Percentiles rank a stretch among this genome's conserved stretches.
Evolutionary conservation across 2,329 filamentous ascomycete genomes (phyloP).

Genomic region (Aspergillus sp.): DNA sequence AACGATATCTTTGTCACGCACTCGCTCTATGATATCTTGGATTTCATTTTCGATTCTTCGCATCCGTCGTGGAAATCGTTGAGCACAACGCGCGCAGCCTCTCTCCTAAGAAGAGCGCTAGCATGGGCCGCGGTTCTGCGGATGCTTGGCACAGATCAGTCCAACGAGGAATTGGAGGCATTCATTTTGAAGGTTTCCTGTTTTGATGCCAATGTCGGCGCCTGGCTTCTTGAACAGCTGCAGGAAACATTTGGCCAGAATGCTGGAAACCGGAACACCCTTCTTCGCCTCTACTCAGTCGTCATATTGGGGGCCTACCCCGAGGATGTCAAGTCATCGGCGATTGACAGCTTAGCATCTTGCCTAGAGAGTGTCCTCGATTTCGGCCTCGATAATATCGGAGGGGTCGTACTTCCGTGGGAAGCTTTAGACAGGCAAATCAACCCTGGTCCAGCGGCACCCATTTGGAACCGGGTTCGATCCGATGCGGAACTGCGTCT

Average conservation of each 20-base stretch:
- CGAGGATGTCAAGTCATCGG: slow-evolving; percentile 27
- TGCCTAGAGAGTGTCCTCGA: slow-evolving; percentile 29
- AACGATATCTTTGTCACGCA: slow-evolving; percentile 24
- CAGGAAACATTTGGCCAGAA: slow-evolving; percentile 24
- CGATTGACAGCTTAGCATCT: slow-evolving; percentile 35
- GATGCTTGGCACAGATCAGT: slow-evolving; percentile 19
- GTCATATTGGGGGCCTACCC: slow-evolving; percentile 27
- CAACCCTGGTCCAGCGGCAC: slow-evolving; percentile 19
- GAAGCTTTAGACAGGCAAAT: slow-evolving; percentile 27
- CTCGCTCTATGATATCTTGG: slow-evolving; percentile 27
- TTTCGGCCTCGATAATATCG: slow-evolving; percentile 12
- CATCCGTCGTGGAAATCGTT: slow-evolving; percentile 26
- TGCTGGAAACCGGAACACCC: slow-evolving; percentile 19
- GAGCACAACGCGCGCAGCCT: slow-evolving; percentile 32
- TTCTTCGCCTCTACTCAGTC: slow-evolving; percentile 31
- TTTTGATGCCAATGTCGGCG: slow-evolving; percentile 34
- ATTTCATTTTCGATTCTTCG: slow-evolving; percentile 27
- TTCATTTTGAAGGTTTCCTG: slow-evolving; percentile 27
- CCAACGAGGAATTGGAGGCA: slow-evolving; percentile 13
- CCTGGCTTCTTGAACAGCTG: slow-evolving; percentile 36
- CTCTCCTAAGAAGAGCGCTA: slow-evolving; percentile 36
- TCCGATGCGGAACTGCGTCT: slow-evolving; percentile 38
- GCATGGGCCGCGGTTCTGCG: slow-evolving; percentile 31
- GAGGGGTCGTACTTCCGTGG: slow-evolving; percentile 28
- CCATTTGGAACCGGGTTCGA: slow-evolving; percentile 37